Evolutionary conservation across 176 grass and related monocot species (phyloP).

Genomic region (Paspalum vaginatum): DNA sequence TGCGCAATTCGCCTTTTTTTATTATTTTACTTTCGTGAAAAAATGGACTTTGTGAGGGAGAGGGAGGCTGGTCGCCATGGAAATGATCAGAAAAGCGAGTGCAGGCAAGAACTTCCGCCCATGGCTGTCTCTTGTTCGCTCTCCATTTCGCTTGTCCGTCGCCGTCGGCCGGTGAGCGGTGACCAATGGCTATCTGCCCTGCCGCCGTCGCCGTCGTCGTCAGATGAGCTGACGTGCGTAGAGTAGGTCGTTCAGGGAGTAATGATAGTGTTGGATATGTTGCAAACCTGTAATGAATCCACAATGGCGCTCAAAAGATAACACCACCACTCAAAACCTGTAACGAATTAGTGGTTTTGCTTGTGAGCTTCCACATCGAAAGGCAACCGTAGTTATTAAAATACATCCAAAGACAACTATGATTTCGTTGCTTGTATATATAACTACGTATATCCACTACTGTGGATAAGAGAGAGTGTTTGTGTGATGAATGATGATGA

Average conservation of each 20-base stretch:
- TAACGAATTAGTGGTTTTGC: slow-evolving; percentile 13
- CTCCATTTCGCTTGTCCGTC: background rate
- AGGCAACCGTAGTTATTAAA: background rate
- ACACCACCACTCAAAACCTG: background rate
- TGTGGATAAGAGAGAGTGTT: background rate
- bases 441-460: background rate
- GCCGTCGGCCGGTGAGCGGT: background rate
- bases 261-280: background rate
- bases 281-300: background rate
- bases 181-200: background rate
- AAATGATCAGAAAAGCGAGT: background rate
- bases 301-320: slow-evolving; percentile 16
- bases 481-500: background rate
- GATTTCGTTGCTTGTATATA: background rate
- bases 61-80: background rate
- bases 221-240: slow-evolving; percentile 13
- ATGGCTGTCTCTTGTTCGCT: background rate
- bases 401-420: background rate
- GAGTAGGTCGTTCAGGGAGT: background rate
- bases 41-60: background rate
- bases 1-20: background rate
- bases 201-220: background rate
- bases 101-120: slow-evolving; percentile 5
- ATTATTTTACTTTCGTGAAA: slow-evolving; percentile 6
- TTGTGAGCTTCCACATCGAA: slow-evolving; percentile 27